These are phyloP conservation scores for Corinectria fuckeliana DNA, from an alignment of 2,329 filamentous ascomycete species.

Conservation along the genomic window DNA sequence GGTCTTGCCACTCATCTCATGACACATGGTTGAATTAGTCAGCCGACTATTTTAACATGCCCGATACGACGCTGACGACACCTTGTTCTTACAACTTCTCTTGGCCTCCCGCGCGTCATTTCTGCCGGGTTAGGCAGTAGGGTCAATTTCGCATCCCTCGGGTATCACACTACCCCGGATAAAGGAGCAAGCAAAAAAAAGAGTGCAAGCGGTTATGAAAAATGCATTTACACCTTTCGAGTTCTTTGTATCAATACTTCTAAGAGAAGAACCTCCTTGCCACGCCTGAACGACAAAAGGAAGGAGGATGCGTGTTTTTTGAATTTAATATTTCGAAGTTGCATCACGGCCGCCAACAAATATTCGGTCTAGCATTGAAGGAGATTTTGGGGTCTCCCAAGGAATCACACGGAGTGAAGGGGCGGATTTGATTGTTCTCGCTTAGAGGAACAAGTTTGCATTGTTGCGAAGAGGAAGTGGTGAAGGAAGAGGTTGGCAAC, in stretches of 20 bases:
- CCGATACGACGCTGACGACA: constrained; percentile 44
- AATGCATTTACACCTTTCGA: constrained; percentile 48
- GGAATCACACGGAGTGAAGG: constrained; percentile 33
- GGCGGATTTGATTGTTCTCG: constrained; percentile 25
- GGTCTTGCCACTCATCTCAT: constrained; percentile 15
- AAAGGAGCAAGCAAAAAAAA: constrained; percentile 46
- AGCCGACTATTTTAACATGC: constrained; percentile 36
- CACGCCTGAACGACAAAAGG: constrained; percentile 35
- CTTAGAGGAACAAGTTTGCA: constrained; percentile 25
- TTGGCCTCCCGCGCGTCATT: constrained; percentile 30
- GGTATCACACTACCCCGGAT: constrained; percentile 41
- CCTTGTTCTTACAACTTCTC: constrained; percentile 38
- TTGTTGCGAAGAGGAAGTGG: constrained; percentile 20
- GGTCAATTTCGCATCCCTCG: constrained; percentile 36
- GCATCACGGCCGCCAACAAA: constrained; percentile 29
- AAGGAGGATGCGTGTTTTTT: constrained; percentile 38
- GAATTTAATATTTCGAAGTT: constrained; percentile 30
- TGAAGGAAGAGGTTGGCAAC: constrained; percentile 32
- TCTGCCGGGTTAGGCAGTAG: constrained; percentile 38
- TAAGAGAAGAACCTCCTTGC: constrained; percentile 40
- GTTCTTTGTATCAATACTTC: constrained; percentile 55
- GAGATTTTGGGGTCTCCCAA: constrained; percentile 20
- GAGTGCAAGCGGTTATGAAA: constrained; percentile 48
- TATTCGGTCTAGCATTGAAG: constrained; percentile 32
- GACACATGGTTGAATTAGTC: constrained; percentile 31